Evolutionary conservation across 2,329 filamentous ascomycete genomes (phyloP).

Genomic region (Diaporthe citriasiana): DNA sequence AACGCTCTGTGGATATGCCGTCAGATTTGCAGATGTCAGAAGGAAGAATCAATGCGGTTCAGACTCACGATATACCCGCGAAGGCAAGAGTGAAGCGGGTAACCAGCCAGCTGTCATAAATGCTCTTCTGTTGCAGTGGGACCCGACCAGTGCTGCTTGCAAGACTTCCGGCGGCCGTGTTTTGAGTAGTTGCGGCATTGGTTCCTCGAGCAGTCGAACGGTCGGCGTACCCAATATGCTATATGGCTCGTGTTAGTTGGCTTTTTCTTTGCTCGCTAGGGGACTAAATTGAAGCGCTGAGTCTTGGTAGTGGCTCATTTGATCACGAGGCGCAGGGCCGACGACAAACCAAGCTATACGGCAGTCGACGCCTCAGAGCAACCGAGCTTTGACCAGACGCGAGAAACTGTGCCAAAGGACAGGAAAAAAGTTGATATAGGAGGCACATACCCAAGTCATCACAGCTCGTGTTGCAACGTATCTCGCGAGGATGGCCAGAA

Average conservation of each 20-base stretch:
- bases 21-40: neutral
- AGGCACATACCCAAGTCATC: slow-evolving; percentile 44
- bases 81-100: slow-evolving; percentile 61
- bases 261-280: neutral
- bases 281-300: neutral
- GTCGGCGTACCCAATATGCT: slow-evolving; percentile 51
- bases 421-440: too few species aligned
- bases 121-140: slow-evolving; percentile 47
- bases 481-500: slow-evolving; percentile 56
- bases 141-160: slow-evolving; percentile 38
- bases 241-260: neutral
- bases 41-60: neutral
- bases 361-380: neutral
- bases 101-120: slow-evolving; percentile 62
- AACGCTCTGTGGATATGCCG: slow-evolving; percentile 48
- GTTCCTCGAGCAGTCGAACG: slow-evolving; percentile 23
- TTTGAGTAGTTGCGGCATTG: slow-evolving; percentile 28
- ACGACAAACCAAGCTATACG: neutral
- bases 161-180: slow-evolving; percentile 41
- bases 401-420: too few species aligned
- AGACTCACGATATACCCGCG: slow-evolving; percentile 54
- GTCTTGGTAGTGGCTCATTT: neutral
- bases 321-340: neutral
- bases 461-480: slow-evolving; percentile 56
- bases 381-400: neutral